Evolutionary conservation across 495 filamentous ascomycete genomes (phyloP).

Genomic region (Penicillium chermesinum): DNA sequence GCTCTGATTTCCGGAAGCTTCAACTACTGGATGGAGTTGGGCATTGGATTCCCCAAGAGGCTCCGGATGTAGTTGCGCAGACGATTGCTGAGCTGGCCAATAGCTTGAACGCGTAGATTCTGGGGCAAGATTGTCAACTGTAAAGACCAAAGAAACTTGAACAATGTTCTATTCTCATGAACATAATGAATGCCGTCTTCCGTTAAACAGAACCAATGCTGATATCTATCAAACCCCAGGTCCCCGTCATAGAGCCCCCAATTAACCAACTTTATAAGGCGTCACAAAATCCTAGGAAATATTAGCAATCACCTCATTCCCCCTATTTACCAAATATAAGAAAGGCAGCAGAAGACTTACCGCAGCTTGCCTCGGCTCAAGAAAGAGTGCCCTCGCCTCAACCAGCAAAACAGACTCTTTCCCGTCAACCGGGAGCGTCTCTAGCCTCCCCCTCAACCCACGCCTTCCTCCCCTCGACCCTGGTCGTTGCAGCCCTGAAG

Average conservation of each 20-base stretch:
- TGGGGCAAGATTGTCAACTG: too few relatives aligned
- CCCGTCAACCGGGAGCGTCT: constrained; percentile 60
- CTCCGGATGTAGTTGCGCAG: constrained; percentile 49
- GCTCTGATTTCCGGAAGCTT: constrained; percentile 46
- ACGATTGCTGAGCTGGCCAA: constrained; percentile 35
- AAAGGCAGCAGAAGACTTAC: too few relatives aligned
- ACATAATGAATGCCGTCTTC: neutral
- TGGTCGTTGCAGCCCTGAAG: constrained; percentile 70
- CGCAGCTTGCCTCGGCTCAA: constrained; percentile 75
- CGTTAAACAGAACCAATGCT: neutral
- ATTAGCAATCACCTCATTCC: neutral
- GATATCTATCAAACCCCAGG: neutral
- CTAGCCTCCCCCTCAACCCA: constrained; percentile 86
- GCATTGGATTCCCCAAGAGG: constrained; percentile 66
- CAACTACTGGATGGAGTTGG: constrained; percentile 54
- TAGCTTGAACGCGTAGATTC: neutral
- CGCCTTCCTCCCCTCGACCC: constrained; percentile 85
- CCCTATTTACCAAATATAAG: too few relatives aligned
- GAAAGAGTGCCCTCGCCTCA: constrained; percentile 74
- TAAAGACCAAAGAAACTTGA: too few relatives aligned
- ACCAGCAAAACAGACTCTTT: constrained; percentile 57
- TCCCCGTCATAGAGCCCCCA: too few relatives aligned
- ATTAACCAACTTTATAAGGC: constrained; percentile 1
- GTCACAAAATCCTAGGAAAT: neutral
- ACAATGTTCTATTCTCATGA: too few relatives aligned